Evolutionary conservation across 2,329 filamentous ascomycete species (phyloP), one percentile per base, ranked within the genome.

Genomic region (Trichoderma brevicompactum): DNA sequence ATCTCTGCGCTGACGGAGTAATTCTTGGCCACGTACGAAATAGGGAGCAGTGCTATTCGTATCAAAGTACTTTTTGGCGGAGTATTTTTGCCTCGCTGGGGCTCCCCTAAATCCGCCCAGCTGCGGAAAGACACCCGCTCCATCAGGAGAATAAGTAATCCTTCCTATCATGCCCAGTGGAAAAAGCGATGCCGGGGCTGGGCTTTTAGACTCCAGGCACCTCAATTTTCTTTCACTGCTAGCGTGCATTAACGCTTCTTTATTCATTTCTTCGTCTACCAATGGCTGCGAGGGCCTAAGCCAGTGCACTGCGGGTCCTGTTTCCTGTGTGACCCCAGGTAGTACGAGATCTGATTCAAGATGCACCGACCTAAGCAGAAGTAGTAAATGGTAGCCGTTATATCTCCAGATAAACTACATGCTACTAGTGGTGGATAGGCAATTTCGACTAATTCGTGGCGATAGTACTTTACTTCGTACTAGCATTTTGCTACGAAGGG

Each of bases 121-220:
- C 5, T 28, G 23, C 23, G 23, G 59, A 62, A 62, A 52, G 17
- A 32, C 41, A 32, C 38, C 17, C 28, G 53, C 56, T 60, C 56
- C 56, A 34, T 41, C 34, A 62, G 59, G 59, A 62, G 48, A 62
- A 62, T 62, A 2, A 34, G 48, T 36, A 53, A 52, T 52, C 59
- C 59, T 52, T 62, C 59, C 59, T 53, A 62, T 62, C 59, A 36
- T 17, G 38, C 34, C 40, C 12, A 28, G 38, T 23, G 58, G 46
- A 43, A 61, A 60, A 61, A 61, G 23, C 28, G 19, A 43, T 15
- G 58, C 46, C 58, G 48, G 23, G 36, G 19, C 23, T 44, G 19
- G 23, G 41, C 32, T 19, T 10, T 7, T 23, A 32, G 15, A 38
- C n/a, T 8, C 41, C n/a, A 38, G 55, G 43, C 44, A 23, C 7